These are phyloP conservation scores for Castanea sativa DNA, from an alignment of 306 rosid genomes.

Conservation along the genomic window DNA sequence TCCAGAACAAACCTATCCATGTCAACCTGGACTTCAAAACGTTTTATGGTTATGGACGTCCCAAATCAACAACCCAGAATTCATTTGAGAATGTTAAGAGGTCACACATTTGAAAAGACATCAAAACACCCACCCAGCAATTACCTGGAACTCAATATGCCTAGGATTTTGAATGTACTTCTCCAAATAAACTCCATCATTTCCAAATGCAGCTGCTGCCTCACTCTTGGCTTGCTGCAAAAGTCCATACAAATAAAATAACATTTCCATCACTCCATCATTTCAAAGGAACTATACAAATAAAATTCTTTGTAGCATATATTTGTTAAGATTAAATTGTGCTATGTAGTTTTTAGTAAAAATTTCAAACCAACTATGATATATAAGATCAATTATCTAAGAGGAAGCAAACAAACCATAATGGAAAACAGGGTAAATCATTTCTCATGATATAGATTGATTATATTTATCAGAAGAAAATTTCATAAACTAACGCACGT, in stretches of 20 bases:
- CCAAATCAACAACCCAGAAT: not conserved
- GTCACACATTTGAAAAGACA: not conserved
- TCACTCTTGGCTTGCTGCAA: conserved; percentile 99
- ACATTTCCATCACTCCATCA: too few species aligned
- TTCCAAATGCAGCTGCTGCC: conserved; percentile 99
- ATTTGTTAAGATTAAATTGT: not conserved
- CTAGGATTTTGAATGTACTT: conserved; percentile 95
- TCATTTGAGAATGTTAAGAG: not conserved
- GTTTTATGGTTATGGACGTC: not conserved
- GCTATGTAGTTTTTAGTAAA: not conserved
- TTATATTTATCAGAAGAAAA: too few species aligned
- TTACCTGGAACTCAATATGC: conserved; percentile 98
- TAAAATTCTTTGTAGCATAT: not conserved
- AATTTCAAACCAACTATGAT: not conserved
- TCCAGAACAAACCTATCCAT: not conserved
- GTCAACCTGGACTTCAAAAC: not conserved
- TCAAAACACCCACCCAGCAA: not conserved
- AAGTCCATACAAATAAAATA: too few species aligned
- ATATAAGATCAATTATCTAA: not conserved
- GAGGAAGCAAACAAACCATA: not conserved
- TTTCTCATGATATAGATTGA: too few species aligned
- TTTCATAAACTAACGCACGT: too few species aligned
- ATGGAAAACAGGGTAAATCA: not conserved
- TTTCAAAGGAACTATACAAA: conserved; percentile 22
- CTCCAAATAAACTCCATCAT: conserved; percentile 97